phyloP scores from a whole-genome alignment of 2,329 filamentous ascomycete genomes.

The Monilinia fructicola region DNA sequence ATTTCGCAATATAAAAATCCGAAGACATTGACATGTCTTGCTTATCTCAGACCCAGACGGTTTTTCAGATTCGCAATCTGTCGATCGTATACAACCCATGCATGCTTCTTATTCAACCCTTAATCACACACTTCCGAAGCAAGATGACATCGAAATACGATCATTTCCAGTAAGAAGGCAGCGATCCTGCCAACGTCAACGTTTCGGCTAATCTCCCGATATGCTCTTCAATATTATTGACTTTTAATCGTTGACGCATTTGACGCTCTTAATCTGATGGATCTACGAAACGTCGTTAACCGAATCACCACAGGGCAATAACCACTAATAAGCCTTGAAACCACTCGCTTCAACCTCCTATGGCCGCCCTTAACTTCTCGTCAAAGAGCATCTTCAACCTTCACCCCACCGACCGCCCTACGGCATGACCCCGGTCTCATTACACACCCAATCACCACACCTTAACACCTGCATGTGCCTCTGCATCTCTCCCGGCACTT shows the following conservation, averaged over 20 bases:
- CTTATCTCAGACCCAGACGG: not conserved
- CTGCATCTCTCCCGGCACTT: constrained; percentile 17
- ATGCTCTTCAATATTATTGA: not conserved
- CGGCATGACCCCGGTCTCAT: constrained; percentile 23
- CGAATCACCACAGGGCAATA: not conserved
- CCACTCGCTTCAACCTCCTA: constrained; percentile 14
- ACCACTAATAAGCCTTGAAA: constrained; percentile 6
- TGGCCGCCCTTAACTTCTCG: constrained; percentile 6
- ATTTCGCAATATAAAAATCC: not conserved
- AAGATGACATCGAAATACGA: not conserved
- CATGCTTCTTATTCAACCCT: not conserved
- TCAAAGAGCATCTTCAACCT: constrained; percentile 4
- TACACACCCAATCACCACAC: constrained; percentile 20
- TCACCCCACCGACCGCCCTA: constrained; percentile 6
- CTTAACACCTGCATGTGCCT: not conserved
- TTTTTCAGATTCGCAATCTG: constrained; percentile 2
- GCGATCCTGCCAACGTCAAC: not conserved
- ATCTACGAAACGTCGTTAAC: constrained; percentile 1
- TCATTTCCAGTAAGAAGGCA: not conserved
- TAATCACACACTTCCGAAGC: not conserved
- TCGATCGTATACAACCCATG: constrained; percentile 3
- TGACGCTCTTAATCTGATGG: constrained; percentile 10
- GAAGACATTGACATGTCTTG: constrained; percentile 9
- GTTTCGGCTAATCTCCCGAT: not conserved
- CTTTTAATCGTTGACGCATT: constrained; percentile 2